phyloP scores from a whole-genome alignment of 2,329 filamentous ascomycete genomes.

The Diaporthe sp. region DNA sequence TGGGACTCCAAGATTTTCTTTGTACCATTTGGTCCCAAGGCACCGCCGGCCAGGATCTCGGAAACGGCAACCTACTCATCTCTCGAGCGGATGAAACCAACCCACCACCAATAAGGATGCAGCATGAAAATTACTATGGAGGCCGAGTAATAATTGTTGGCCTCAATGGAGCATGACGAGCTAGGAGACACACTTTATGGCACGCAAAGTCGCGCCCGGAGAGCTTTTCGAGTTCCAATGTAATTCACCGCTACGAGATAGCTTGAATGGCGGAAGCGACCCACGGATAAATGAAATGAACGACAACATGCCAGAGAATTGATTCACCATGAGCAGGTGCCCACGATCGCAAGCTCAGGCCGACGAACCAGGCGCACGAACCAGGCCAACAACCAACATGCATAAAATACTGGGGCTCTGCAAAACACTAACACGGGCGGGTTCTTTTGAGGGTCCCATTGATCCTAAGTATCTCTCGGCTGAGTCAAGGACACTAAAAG shows the following conservation, averaged over 20 bases:
- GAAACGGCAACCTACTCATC: background rate
- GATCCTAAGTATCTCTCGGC: background rate
- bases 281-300: background rate
- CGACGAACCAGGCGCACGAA: background rate
- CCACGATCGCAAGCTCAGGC: background rate
- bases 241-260: background rate
- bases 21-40: background rate
- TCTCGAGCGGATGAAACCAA: background rate
- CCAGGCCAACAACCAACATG: background rate
- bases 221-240: background rate
- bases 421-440: background rate
- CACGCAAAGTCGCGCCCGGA: background rate
- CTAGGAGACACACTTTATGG: background rate
- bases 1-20: background rate
- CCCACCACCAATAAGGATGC: conserved; percentile 18
- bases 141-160: background rate
- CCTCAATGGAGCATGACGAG: background rate
- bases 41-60: no score
- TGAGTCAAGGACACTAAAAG: no score
- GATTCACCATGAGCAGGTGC: background rate
- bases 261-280: no score
- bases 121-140: background rate
- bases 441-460: background rate
- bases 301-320: background rate
- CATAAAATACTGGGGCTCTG: conserved; percentile 5